Evolutionary conservation across 2,329 filamentous ascomycete species (phyloP).

Genomic region (Xylaria hypoxylon): DNA sequence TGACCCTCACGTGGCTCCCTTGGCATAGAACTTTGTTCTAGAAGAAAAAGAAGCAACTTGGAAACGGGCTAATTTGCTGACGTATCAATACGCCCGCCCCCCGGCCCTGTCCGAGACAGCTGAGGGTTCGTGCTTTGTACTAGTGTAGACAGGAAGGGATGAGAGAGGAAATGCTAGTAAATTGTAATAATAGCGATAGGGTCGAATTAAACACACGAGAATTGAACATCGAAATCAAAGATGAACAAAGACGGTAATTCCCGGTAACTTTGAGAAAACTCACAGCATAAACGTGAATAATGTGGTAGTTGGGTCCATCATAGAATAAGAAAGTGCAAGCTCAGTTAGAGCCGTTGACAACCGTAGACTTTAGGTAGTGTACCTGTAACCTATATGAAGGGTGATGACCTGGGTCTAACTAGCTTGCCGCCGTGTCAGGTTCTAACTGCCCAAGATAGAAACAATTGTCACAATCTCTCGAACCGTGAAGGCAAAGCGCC

Average conservation of each 20-base stretch:
- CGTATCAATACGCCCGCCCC: background rate
- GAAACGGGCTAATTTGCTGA: constrained; percentile 32
- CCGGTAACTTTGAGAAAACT: constrained; percentile 54
- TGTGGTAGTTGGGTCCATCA: constrained; percentile 72
- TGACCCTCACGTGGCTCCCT: constrained; percentile 49
- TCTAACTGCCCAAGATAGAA: constrained; percentile 31
- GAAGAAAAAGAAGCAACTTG: constrained; percentile 31
- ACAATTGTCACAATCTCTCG: constrained; percentile 22
- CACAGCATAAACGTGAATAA: constrained; percentile 77
- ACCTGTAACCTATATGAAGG: constrained; percentile 34
- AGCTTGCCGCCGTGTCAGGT: constrained; percentile 33
- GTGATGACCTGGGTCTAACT: constrained; percentile 11
- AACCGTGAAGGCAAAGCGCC: constrained; percentile 27
- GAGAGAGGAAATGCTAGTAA: constrained; percentile 26
- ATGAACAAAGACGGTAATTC: constrained; percentile 39
- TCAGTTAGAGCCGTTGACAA: background rate
- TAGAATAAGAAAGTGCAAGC: constrained; percentile 12
- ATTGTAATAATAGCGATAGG: constrained; percentile 4
- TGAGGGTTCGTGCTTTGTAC: constrained; percentile 22
- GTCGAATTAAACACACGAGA: background rate
- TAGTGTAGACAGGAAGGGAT: constrained; percentile 38
- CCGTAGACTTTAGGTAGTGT: too few species aligned
- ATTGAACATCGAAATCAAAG: background rate
- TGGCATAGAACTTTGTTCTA: constrained; percentile 37
- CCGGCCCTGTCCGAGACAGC: constrained; percentile 20